Evolutionary conservation across 2,329 filamentous ascomycete genomes (phyloP), one percentile per base, ranked within the genome.

Genomic region (Venturia effusa): DNA sequence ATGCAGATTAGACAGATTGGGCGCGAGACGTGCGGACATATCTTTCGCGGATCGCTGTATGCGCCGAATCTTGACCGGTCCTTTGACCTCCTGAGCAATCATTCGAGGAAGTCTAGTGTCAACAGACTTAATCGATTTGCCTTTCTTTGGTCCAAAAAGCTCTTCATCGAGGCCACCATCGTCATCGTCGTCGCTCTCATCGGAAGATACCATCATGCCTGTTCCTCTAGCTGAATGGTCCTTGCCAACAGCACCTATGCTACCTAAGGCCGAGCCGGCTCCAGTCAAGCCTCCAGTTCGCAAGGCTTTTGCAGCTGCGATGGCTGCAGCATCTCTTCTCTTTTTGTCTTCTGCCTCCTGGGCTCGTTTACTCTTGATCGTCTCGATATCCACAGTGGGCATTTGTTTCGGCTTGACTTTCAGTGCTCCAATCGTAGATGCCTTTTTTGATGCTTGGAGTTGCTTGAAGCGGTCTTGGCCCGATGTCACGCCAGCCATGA

Each of bases 21-120:
- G 94, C 39, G 92, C 89, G 66, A 99, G 81, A 67, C 94, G 88
- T 67, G 94, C 93, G 69, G 93, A 88, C 85, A 97, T 93, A 75
- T 99, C 94, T 75, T 96, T 96, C 57, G 88, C 85, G 19, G 92
- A 93, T 61, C 93, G 85, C 67, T 88, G 81, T 61, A 91, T 84
- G 73, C 90, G 89, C 68, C 85, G 79, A 77, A 97, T 96, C 76
- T 91, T 93, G 64, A 95, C 86, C 0, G 93, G 93, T 17, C 85
- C 86, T 54, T 84, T 83, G 70, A 84, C 80, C 30, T 63, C 61
- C 24, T 32, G 41, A 78, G 78, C 54, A 41, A 48, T 43, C 59
- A 61, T 61, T 5, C 51, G 22, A 22, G 34, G 51, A 17, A 57
- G 34, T 43, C 51, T 59, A 13, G 43, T 19, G 34, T 51, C 45